phyloP scores from a whole-genome alignment of 164 flowering plant species.

The Dillenia turbinata region DNA sequence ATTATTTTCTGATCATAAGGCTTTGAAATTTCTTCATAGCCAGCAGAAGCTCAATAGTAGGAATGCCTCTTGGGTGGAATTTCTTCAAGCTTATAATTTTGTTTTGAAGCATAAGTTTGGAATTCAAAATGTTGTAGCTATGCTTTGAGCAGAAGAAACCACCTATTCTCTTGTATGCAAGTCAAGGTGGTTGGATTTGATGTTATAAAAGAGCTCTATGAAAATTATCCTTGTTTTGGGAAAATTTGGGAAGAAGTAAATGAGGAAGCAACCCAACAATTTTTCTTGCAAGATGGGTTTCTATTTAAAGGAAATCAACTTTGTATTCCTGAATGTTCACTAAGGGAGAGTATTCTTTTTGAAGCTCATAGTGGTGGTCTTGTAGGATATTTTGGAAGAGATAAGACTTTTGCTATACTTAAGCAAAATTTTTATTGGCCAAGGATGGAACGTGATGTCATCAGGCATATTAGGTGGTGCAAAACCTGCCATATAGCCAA shows the following conservation, averaged over 20 bases:
- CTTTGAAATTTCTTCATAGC: slow-evolving; percentile 1
- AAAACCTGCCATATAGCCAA: neutral
- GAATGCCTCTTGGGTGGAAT: slow-evolving; percentile 9
- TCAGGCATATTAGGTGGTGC: neutral
- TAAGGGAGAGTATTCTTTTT: neutral
- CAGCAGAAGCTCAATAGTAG: slow-evolving; percentile 1
- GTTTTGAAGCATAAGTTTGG: neutral
- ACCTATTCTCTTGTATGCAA: neutral
- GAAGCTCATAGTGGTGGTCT: slow-evolving; percentile 3
- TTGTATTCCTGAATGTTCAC: no score
- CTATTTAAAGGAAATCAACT: no score
- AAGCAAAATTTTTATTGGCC: slow-evolving; percentile 8
- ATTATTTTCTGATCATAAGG: slow-evolving; percentile 1
- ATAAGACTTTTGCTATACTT: slow-evolving; percentile 4
- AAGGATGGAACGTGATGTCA: slow-evolving; percentile 1
- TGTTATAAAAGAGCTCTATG: neutral
- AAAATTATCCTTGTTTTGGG: neutral
- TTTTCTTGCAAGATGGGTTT: no score
- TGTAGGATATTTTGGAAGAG: slow-evolving; percentile 4
- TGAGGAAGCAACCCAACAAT: no score
- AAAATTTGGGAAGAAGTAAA: no score
- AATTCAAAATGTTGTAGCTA: neutral
- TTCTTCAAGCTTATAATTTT: neutral
- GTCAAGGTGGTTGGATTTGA: neutral
- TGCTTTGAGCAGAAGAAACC: slow-evolving; percentile 2